Base-by-base conservation (phyloP, 164 flowering plant genomes). In the Tetracentron sinense region DNA sequence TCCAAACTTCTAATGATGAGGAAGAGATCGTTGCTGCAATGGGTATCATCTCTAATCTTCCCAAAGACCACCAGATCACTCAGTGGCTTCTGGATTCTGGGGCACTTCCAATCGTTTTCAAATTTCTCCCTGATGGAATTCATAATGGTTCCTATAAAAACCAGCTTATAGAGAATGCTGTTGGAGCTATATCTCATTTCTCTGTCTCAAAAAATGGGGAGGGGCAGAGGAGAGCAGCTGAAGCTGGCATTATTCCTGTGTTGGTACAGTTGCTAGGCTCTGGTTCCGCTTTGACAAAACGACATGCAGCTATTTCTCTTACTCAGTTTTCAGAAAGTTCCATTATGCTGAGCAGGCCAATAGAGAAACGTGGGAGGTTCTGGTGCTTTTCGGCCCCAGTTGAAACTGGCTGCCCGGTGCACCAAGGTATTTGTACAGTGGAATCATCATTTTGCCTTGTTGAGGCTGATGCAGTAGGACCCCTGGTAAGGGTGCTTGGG, bases 371-470 rank as follows among this genome's bases (percentile, higher is more conserved):
- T 16, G 31, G 66, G 42, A 75, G 85, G 26, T 80, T 81, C 66
- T 76, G 72, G 78, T 87, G 88, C 73, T 85, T 72, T 61, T 74
- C 85, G 2, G 56, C 78, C 14, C 74, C 80, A 4, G 69, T 78
- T 20, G 85, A 81, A 65, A 38, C 56, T 15, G 70, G 72, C 23
- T 87, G 93, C 72, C 72, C 66, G 3, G 79, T 83, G 58, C 93
- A 87, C 68, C 58, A 60, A 54, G 89, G 93, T 52, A 60, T 82
- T 15, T 87, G 93, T 64, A 53, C 83, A 0, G 72, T 79, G 16
- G 75, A 80, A 58, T 65, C 79, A 11, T 80, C 93, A 26, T 87
- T 80, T 74, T 87, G 93, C 76, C 80, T 87, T 25, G 42, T 87
- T 25, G 88, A 83, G 72, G 89, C 93, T 38, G 78, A 74, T 50